Evolutionary conservation across 495 filamentous ascomycete species (phyloP).

Genomic region (Delitschia confertaspora): DNA sequence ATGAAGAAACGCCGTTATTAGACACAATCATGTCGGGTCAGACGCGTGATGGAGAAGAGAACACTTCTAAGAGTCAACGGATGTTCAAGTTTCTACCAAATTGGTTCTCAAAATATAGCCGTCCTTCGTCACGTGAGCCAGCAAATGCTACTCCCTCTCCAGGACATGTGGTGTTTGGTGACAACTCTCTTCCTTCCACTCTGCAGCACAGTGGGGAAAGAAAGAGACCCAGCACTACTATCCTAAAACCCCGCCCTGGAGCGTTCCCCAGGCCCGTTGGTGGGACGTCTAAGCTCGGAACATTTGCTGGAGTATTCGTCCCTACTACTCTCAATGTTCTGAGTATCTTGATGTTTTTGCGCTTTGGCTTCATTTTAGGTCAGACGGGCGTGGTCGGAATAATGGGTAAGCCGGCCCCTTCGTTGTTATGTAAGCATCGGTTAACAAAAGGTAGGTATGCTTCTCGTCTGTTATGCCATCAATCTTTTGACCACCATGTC

Average conservation of each 20-base stretch:
- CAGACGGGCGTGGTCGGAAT: conserved; percentile 73
- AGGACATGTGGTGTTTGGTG: conserved; percentile 6
- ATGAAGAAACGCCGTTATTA: conserved; percentile 17
- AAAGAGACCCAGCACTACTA: conserved; percentile 31
- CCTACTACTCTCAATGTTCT: conserved; percentile 83
- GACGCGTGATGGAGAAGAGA: background rate
- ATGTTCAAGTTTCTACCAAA: conserved; percentile 10
- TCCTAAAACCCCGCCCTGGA: conserved; percentile 34
- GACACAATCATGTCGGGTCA: background rate
- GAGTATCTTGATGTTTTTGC: conserved; percentile 86
- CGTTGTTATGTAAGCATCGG: background rate
- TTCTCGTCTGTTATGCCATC: conserved; percentile 63
- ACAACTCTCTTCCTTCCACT: conserved; percentile 24
- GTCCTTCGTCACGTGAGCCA: background rate
- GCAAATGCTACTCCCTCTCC: too few species aligned
- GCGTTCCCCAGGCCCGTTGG: conserved; percentile 41
- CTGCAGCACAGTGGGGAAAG: conserved; percentile 20
- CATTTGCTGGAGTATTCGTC: conserved; percentile 74
- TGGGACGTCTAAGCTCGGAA: conserved; percentile 55
- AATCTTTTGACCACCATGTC: conserved; percentile 79
- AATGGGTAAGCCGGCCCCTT: conserved; percentile 47
- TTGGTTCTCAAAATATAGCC: conserved; percentile 13
- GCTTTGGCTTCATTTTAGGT: conserved; percentile 72
- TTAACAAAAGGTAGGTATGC: conserved; percentile 46
- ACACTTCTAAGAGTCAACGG: conserved; percentile 7